phyloP scores from a whole-genome alignment of 768 basidiomycete species.

The Podaxis sp. region DNA sequence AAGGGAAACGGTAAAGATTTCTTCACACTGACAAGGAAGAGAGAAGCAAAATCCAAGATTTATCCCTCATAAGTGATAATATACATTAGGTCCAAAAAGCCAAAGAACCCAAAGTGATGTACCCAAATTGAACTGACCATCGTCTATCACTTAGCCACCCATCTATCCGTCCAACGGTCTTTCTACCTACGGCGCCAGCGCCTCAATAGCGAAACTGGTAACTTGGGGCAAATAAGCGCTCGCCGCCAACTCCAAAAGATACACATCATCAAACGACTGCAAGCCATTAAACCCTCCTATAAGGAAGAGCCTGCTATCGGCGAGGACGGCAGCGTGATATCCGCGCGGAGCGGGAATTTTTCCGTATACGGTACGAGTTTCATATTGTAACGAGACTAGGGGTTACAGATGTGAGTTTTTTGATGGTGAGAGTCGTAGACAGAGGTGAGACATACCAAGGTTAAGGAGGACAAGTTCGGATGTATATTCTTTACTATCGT shows the following conservation, averaged over 20 bases:
- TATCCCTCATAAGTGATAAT: too few relatives aligned
- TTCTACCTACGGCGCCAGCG: neutral
- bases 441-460: conserved; percentile 52
- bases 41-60: too few relatives aligned
- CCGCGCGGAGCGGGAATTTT: conserved; percentile 72
- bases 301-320: conserved; percentile 82
- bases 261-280: neutral
- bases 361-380: conserved; percentile 66
- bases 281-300: conserved; percentile 63
- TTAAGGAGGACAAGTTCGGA: conserved; percentile 82
- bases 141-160: too few relatives aligned
- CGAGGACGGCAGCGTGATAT: conserved; percentile 79
- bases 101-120: too few relatives aligned
- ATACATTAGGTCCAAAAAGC: too few relatives aligned
- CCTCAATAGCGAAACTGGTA: neutral
- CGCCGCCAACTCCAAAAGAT: neutral
- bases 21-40: too few relatives aligned
- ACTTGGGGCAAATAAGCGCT: neutral
- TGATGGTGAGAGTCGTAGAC: neutral
- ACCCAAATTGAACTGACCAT: too few relatives aligned
- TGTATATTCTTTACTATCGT: conserved; percentile 75
- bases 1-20: too few relatives aligned
- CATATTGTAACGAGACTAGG: conserved; percentile 82
- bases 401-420: neutral
- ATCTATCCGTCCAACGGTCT: too few relatives aligned